Base-by-base conservation (phyloP, 164 flowering plant species). In the Platanus orientalis region DNA sequence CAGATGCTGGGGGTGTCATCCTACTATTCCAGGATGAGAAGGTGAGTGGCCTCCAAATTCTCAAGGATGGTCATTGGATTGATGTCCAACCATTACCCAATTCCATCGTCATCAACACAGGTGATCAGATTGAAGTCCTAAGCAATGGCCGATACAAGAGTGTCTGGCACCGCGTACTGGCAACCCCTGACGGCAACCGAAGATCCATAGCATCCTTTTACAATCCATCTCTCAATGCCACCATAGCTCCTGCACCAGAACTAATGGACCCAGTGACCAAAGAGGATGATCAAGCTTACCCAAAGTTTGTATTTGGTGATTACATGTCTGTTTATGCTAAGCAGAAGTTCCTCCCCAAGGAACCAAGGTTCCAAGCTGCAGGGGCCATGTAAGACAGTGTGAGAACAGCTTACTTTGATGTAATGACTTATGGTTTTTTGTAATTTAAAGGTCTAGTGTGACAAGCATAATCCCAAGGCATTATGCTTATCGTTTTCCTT, bases 91-190 rank as follows among this genome's bases (percentile, higher is more conserved):
- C 98, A 0, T 5, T 88, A 10, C 78, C 67, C 6, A 88, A 93
- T 68, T 48, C 97, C 42, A 88, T 92, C 0, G 94, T 92, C 34
- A 81, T 92, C 79, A 92, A 92, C 85, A 86, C 88, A 0, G 97
- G 98, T 1, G 98, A 92, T 34, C 98, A 92, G 76, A 81, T 92
- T 23, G 98, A 92, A 64, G 98, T 85, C 28, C 59, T 92, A 20
- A 86, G 90, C 83, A 92, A 92, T 70, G 98, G 98, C 16, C 66
- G 65, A 48, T 92, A 90, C 75, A 90, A 90, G 84, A 90, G 98
- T 62, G 87, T 69, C 21, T 88, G 91, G 97, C 98, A 92, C 67
- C 70, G 92, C 12, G 89, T 92, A 34, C 49, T 84, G 70, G 83
- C 84, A 11, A 54, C 48, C 2, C 30, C 73, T 0, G 73, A 75